Evolutionary conservation across 108 stramenopile genomes (phyloP), one percentile per base, ranked within the genome.

Genomic region (Chaetoceros tenuissimus): DNA sequence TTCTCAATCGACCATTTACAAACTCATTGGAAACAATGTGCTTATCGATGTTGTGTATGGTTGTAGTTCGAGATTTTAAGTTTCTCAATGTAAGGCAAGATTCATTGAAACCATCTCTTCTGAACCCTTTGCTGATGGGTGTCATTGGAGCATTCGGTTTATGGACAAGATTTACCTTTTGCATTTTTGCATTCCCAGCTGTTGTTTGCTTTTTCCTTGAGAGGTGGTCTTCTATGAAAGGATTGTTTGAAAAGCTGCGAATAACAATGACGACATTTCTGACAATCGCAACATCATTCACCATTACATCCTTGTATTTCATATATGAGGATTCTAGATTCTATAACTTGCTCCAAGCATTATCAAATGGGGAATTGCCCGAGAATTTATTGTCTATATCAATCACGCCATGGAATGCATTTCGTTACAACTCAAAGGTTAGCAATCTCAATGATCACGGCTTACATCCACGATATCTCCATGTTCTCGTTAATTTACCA

Each of bases 141-240:
- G 57, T 60, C 1, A 62, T 74, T 7, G 75, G 74, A 64, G 67
- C 82, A 2, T 47, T 84, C 26, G 87, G 87, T 24, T 55, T 85
- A 19, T 89, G 84, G 68, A 68, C 72, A 27, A 59, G 87, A 27
- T 89, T 89, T 44, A 89, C 87, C 31, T 85, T 89, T 72, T 71
- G 63, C 28, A 80, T 72, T 58, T 89, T 77, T 71, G 87, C 81
- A 0, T 46, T 71, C 24, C 84, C 87, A 22, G 31, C 64, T 13
- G 71, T 83, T 10, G 16, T 76, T 3, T 51, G 63, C 23, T 79
- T 67, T 46, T 31, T 81, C 0, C n/a, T 26, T 25, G 1, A 24
- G 16, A 27, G 23, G 3, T 44, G 53, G 24, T 51, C 25, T 21
- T 47, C 63, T 63, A 65, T 64, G 54, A 46, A 66, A 28, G 55